These are phyloP conservation scores for Liriodendron chinense DNA, from an alignment of 164 flowering plant species.

Conservation along the genomic window DNA sequence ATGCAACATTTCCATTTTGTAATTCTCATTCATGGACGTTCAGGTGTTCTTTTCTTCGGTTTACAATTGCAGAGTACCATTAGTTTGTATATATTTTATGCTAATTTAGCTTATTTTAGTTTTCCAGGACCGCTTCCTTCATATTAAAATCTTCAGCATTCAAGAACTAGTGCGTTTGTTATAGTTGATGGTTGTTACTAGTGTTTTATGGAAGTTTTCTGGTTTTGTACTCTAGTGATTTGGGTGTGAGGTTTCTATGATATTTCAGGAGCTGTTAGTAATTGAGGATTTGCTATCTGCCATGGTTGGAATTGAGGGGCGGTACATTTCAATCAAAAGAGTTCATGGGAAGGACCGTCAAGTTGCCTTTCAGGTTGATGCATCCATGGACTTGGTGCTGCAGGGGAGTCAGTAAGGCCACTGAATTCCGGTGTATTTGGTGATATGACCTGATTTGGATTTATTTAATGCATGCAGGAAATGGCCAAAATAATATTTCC, in stretches of 20 bases:
- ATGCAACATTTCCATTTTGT: too few relatives aligned
- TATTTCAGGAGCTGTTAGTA: constrained; percentile 74
- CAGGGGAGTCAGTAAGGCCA: constrained; percentile 50
- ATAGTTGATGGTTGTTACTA: too few relatives aligned
- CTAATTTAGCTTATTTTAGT: neutral
- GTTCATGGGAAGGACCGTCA: constrained; percentile 53
- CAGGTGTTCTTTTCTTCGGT: too few relatives aligned
- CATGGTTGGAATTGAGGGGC: constrained; percentile 92
- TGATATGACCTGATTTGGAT: constrained; percentile 3
- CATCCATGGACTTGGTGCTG: constrained; percentile 87
- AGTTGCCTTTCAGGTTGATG: constrained; percentile 66
- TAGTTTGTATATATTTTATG: too few relatives aligned
- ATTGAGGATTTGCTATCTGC: constrained; percentile 88
- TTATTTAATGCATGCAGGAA: constrained; percentile 53
- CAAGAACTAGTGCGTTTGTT: neutral
- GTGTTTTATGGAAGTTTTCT: neutral
- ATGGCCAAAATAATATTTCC: constrained; percentile 80
- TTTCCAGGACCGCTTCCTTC: neutral
- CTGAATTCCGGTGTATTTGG: neutral
- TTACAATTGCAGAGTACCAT: neutral
- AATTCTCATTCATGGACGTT: too few relatives aligned
- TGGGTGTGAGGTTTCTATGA: neutral
- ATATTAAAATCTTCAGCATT: neutral
- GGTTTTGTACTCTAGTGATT: neutral
- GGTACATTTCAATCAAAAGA: constrained; percentile 67